These are phyloP conservation scores for Tylopilus vinaceipallidus DNA, from an alignment of 768 basidiomycete genomes.

Conservation along the genomic window DNA sequence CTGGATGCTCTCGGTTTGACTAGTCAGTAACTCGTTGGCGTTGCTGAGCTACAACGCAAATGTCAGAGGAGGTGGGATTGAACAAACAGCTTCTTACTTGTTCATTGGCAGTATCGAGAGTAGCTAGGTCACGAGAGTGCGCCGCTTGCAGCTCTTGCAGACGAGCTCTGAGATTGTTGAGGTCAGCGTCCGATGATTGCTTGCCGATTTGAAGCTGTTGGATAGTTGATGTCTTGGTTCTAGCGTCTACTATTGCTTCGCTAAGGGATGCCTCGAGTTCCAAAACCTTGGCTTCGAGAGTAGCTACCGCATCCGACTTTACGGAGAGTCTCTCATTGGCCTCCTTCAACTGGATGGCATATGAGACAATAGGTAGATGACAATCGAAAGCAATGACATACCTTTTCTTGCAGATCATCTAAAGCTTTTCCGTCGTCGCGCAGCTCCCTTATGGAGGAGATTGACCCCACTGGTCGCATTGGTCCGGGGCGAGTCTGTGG, in stretches of 20 bases:
- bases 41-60: constrained; percentile 46
- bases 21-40: constrained; percentile 39
- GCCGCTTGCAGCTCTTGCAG: constrained; percentile 38
- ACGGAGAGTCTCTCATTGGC: constrained; percentile 50
- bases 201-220: constrained; percentile 51
- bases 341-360: constrained; percentile 51
- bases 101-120: constrained; percentile 42
- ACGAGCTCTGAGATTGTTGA: constrained; percentile 41
- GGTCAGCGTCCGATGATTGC: constrained; percentile 44
- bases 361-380: constrained; percentile 2
- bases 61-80: neutral
- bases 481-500: constrained; percentile 43
- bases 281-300: constrained; percentile 53
- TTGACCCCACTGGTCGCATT: constrained; percentile 53
- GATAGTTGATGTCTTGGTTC: constrained; percentile 43
- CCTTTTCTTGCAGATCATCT: constrained; percentile 62
- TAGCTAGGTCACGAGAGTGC: constrained; percentile 21
- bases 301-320: constrained; percentile 48
- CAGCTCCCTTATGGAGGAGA: constrained; percentile 73
- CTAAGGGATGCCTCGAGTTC: constrained; percentile 51
- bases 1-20: constrained; percentile 47
- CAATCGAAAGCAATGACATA: constrained; percentile 20
- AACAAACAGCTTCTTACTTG: constrained; percentile 43
- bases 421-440: constrained; percentile 58
- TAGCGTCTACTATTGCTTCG: constrained; percentile 43